These are phyloP conservation scores for Fermentozyma sake DNA, from an alignment of 1,139 yeast genomes.

Conservation along the genomic window DNA sequence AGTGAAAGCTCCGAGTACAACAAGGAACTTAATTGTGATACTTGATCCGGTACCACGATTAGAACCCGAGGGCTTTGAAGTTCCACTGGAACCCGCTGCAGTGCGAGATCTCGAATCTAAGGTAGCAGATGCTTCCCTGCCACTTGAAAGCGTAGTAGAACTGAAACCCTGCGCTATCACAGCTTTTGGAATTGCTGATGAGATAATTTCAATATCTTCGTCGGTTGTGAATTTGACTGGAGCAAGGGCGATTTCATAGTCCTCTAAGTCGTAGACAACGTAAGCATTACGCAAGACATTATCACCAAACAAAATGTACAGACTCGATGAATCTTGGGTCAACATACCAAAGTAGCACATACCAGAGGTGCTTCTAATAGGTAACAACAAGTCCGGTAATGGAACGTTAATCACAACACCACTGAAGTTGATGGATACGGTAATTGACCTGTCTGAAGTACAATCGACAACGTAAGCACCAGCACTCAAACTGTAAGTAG, in stretches of 20 bases:
- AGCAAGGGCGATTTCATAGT: slow-evolving; percentile 61
- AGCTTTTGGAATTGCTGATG: slow-evolving; percentile 44
- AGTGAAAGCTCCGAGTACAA: too few species aligned
- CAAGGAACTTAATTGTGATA: too few species aligned
- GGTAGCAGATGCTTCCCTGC: slow-evolving; percentile 8
- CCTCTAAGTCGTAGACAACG: slow-evolving; percentile 73
- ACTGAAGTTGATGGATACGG: slow-evolving; percentile 46
- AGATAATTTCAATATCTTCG: slow-evolving; percentile 36
- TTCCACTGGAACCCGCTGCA: too few species aligned
- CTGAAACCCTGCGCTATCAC: slow-evolving; percentile 32
- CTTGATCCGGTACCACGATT: too few species aligned
- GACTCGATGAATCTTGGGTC: slow-evolving; percentile 13
- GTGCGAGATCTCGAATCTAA: too few species aligned
- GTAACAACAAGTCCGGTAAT: slow-evolving; percentile 29
- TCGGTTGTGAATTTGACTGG: slow-evolving; percentile 43
- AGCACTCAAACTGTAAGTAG: slow-evolving; percentile 22
- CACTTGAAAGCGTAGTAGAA: slow-evolving; percentile 15
- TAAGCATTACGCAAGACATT: slow-evolving; percentile 70
- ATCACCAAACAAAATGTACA: slow-evolving; percentile 55
- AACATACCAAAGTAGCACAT: slow-evolving; percentile 29
- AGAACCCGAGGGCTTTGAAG: too few species aligned
- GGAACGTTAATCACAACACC: slow-evolving; percentile 46
- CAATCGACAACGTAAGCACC: slow-evolving; percentile 30
- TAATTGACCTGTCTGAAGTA: slow-evolving; percentile 12
- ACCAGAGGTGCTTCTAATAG: too few species aligned